Evolutionary conservation across 176 grass and related monocot species (phyloP).

Genomic region (maize (Zea mays)): Zm-B73-REFERENCE-NAM-5.0 NC_050101.1:174767501-174768000

Average conservation of each 20-base stretch:
- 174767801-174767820: background rate
- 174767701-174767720: background rate
- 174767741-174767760: background rate
- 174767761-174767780: too few species aligned
- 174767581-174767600: background rate
- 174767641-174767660: background rate
- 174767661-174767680: background rate
- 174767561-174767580: background rate
- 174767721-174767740: background rate
- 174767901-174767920: background rate
- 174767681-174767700: background rate
- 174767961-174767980: background rate
- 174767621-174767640: background rate
- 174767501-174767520: background rate
- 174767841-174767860: background rate
- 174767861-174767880: background rate
- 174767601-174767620: background rate
- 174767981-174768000: background rate
- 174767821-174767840: background rate
- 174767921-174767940: background rate
- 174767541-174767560: background rate
- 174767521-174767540: background rate
- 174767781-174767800: too few species aligned
- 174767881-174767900: background rate
- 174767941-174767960: background rate